Evolutionary conservation across 2,329 filamentous ascomycete genomes (phyloP).

Genomic region (Xylaria sp.): DNA sequence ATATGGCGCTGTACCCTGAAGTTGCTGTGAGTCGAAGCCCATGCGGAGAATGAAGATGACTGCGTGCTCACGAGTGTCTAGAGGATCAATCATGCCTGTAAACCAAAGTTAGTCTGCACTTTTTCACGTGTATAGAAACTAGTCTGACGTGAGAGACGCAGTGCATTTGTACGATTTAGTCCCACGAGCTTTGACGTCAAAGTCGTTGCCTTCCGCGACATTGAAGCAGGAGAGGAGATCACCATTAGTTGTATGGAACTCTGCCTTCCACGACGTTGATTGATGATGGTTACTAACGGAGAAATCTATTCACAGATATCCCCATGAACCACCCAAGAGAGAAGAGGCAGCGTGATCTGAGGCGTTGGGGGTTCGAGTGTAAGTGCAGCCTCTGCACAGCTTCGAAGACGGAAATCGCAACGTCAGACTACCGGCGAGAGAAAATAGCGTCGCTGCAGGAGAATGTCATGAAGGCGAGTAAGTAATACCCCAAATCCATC

Average conservation of each 20-base stretch:
- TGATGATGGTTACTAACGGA: not conserved
- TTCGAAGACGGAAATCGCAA: slow-evolving; percentile 32
- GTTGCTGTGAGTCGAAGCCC: slow-evolving; percentile 29
- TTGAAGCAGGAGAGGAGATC: slow-evolving; percentile 36
- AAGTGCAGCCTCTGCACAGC: slow-evolving; percentile 42
- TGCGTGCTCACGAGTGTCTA: slow-evolving; percentile 22
- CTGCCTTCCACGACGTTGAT: not conserved
- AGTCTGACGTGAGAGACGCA: slow-evolving; percentile 22
- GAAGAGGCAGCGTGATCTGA: slow-evolving; percentile 37
- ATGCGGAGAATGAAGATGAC: not conserved
- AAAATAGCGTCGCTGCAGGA: slow-evolving; percentile 37
- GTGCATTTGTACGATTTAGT: slow-evolving; percentile 42
- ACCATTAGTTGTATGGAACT: slow-evolving; percentile 36
- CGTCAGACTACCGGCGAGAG: slow-evolving; percentile 41
- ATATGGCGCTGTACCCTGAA: slow-evolving; percentile 37
- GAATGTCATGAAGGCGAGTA: slow-evolving; percentile 37
- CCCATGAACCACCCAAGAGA: slow-evolving; percentile 38
- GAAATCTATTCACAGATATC: slow-evolving; percentile 33
- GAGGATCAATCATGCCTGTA: slow-evolving; percentile 45
- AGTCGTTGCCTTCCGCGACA: slow-evolving; percentile 34
- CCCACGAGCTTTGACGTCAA: slow-evolving; percentile 35
- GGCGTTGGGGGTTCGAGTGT: slow-evolving; percentile 44
- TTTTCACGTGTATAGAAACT: not conserved
- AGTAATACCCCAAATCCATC: too few relatives aligned
- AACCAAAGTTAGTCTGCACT: slow-evolving; percentile 41